Evolutionary conservation across 768 basidiomycete genomes (phyloP).

Genomic region (Mrakia frigida): DNA sequence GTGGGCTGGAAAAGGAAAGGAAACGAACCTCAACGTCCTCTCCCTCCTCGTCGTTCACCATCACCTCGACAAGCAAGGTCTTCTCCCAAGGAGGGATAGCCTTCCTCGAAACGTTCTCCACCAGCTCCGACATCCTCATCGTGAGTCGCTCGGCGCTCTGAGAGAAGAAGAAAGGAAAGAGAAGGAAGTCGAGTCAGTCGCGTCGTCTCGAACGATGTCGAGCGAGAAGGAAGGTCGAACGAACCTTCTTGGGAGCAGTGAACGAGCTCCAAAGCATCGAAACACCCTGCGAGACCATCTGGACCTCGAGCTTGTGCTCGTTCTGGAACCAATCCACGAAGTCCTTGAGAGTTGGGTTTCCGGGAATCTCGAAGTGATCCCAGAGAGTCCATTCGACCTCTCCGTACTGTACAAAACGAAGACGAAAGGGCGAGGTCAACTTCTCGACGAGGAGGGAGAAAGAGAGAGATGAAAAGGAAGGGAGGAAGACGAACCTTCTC

Average conservation of each 20-base stretch:
- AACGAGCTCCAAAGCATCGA: slow-evolving; percentile 98
- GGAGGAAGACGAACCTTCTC: slow-evolving; percentile 52
- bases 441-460: background rate
- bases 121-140: slow-evolving; percentile 85
- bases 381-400: slow-evolving; percentile 91
- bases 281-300: slow-evolving; percentile 95
- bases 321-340: slow-evolving; percentile 77
- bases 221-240: slow-evolving; percentile 34
- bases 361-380: slow-evolving; percentile 91
- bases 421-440: background rate
- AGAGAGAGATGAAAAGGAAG: background rate
- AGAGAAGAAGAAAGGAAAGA: background rate
- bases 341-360: slow-evolving; percentile 80
- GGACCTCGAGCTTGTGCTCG: slow-evolving; percentile 75
- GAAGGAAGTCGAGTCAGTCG: background rate
- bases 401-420: slow-evolving; percentile 53
- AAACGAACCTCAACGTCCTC: slow-evolving; percentile 48
- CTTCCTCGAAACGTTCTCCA: slow-evolving; percentile 92
- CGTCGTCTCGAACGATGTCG: background rate
- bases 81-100: slow-evolving; percentile 75
- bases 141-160: slow-evolving; percentile 59
- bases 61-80: slow-evolving; percentile 85
- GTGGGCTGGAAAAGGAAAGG: background rate
- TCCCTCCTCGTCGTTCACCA: slow-evolving; percentile 84
- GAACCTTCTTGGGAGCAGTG: slow-evolving; percentile 84